Evolutionary conservation across 768 basidiomycete species (phyloP), one percentile per base, ranked within the genome.

Genomic region (Suillus paluster): DNA sequence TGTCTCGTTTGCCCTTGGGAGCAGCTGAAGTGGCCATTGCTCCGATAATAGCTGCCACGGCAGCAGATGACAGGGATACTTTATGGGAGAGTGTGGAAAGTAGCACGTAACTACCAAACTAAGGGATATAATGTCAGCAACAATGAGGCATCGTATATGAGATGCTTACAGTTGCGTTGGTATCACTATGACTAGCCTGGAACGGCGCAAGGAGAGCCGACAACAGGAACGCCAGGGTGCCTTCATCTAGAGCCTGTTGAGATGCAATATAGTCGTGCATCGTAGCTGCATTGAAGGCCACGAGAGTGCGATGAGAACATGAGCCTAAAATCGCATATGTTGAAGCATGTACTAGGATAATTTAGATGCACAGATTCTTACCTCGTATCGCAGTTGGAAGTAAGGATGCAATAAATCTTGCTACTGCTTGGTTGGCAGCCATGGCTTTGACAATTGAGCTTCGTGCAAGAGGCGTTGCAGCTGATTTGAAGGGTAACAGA

Each of bases 271-370:
- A 96, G 44, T 93, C 94, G 38, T 95, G 85, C 48, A 94, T 76
- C 1, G 84, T 84, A 8, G 91, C 88, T 8, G 91, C 84, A 73
- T 94, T 92, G 77, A 98, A 98, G 1, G 88, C 87, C 48, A 94
- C 74, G 17, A 99, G 76, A 0, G 90, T 84, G 41, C 88, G 88
- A 71, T 97, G 88, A n/a, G 73, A 70, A 59, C 74, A 71, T 2
- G 77, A 77, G 36, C 77, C 81, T 75, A 33, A 4, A 19, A 39
- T 5, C 2, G 10, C 25, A 23, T 27, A 38, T 23, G 7, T 19
- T 39, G 1, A 7, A 7, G 21, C 5, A 45, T 45, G 45, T 23
- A 45, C 25, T 39, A 27, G 17, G 39, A 23, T 19, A 10, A 9
- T 27, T 27, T 6, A 19, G 17, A n/a, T n/a, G 36, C 6, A 27